phyloP scores from a whole-genome alignment of 2,329 filamentous ascomycete species.

The Didymella pinodella region DNA sequence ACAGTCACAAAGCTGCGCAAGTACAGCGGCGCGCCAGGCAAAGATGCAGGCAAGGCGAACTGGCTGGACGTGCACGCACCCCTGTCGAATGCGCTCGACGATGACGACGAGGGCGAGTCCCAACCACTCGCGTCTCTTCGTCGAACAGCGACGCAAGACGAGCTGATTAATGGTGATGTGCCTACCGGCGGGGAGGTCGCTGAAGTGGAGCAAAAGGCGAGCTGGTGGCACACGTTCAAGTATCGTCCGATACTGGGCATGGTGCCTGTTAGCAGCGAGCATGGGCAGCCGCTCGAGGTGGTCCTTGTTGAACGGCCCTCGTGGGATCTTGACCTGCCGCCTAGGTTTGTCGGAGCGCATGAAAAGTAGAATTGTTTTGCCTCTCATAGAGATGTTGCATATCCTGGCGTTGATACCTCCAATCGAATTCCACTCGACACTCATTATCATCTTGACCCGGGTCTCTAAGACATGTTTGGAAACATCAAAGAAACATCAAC shows the following conservation, averaged over 20 bases:
- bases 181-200: conserved; percentile 25
- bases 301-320: conserved; percentile 86
- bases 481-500: neutral
- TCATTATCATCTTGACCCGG: neutral
- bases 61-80: conserved; percentile 42
- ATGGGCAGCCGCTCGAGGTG: conserved; percentile 71
- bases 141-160: conserved; percentile 34
- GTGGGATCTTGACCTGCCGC: conserved; percentile 81
- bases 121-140: conserved; percentile 39
- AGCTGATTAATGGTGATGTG: conserved; percentile 28
- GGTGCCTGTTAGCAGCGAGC: conserved; percentile 59
- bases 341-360: conserved; percentile 61
- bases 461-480: conserved; percentile 9
- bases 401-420: conserved; percentile 18
- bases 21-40: conserved; percentile 53
- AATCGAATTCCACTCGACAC: conserved; percentile 4
- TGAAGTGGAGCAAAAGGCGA: conserved; percentile 28
- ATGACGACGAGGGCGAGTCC: conserved; percentile 50
- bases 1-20: conserved; percentile 59
- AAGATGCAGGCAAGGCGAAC: conserved; percentile 32
- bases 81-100: conserved; percentile 30
- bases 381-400: conserved; percentile 11
- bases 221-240: conserved; percentile 85
- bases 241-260: conserved; percentile 92
- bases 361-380: conserved; percentile 32